Evolutionary conservation across 2,329 filamentous ascomycete genomes (phyloP), one percentile per base, ranked within the genome.

Genomic region (Hymenoscyphus salicellus): DNA sequence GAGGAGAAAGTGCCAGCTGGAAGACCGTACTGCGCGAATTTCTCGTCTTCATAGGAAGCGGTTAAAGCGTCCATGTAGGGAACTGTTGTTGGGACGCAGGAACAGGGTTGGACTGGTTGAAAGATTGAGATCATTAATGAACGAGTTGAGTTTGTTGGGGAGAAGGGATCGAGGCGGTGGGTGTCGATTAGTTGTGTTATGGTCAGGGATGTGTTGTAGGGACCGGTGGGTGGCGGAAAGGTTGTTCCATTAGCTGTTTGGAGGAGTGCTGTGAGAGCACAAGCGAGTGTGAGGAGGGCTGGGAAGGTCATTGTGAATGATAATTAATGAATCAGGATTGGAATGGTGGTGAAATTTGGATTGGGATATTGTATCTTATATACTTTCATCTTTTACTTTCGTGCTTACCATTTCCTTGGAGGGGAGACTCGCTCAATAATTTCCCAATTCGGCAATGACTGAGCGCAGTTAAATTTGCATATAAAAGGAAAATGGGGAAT

Each of bases 21-120:
- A 38, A 77, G 60, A 32, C 73, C 69, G 55, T 71, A 72, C 1
- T 36, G 26, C 14, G 66, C 58, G 30, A 71, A 69, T 20, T 69
- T 41, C 1, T 55, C 36, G 32, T 69, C 68, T 58, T 69, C 58
- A 36, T 70, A 72, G 20, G 62, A 64, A 17, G 75, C 75, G 10
- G 75, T 77, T 60, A 64, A 68, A 32, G 71, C 66, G 17, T 74
- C 70, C 59, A 77, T 69, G 65, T 77, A 77, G 3, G 68, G 60
- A 10, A 65, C 43, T 33, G 58, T 36, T 6, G 26, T 41, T 58
- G 66, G 43, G 20, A 36, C 60, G 36, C 65, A 70, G 28, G 55
- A 30, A 30, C 58, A 59, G 46, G 67, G 69, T 8, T 65, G 23
- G 3, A 69, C 36, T 0, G 75, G 75, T 4, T 66, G 63, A 38